These are phyloP conservation scores for Verticillium nubilum DNA, from an alignment of 2,329 filamentous ascomycete genomes.

Conservation along the genomic window DNA sequence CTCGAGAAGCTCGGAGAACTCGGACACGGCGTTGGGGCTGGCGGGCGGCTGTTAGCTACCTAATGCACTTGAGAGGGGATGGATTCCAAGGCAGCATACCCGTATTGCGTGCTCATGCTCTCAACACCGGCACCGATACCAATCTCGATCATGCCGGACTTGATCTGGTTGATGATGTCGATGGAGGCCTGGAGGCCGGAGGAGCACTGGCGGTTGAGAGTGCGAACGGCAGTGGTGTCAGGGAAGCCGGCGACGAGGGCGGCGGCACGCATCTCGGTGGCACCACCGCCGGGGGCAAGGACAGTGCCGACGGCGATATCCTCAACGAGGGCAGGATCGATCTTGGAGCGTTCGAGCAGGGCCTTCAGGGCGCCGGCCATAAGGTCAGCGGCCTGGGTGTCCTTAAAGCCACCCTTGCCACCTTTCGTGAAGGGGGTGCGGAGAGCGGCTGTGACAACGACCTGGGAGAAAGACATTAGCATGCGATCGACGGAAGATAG, in stretches of 20 bases:
- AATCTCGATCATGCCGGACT: constrained; percentile 86
- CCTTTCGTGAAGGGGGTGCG: constrained; percentile 90
- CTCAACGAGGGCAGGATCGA: constrained; percentile 83
- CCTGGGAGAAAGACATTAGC: constrained; percentile 30
- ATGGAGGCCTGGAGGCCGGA: constrained; percentile 88
- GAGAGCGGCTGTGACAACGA: constrained; percentile 89
- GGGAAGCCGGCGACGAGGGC: constrained; percentile 88
- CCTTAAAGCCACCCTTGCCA: constrained; percentile 92
- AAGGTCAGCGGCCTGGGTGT: constrained; percentile 81
- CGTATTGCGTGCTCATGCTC: constrained; percentile 92
- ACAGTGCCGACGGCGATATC: constrained; percentile 91
- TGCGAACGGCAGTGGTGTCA: constrained; percentile 75
- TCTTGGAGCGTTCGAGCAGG: constrained; percentile 77
- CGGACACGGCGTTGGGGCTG: constrained; percentile 76
- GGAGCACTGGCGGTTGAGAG: constrained; percentile 90
- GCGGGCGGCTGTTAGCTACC: not conserved
- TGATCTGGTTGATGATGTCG: constrained; percentile 91
- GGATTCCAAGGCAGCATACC: constrained; percentile 41
- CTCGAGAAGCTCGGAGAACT: constrained; percentile 89
- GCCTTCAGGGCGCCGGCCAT: constrained; percentile 78
- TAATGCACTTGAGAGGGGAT: not conserved
- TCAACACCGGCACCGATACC: constrained; percentile 93
- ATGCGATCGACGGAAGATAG: constrained; percentile 10
- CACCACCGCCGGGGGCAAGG: constrained; percentile 85
- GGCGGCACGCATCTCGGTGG: constrained; percentile 94